phyloP scores from a whole-genome alignment of 441 rosid species.

The Gossypium gossypioides region DNA sequence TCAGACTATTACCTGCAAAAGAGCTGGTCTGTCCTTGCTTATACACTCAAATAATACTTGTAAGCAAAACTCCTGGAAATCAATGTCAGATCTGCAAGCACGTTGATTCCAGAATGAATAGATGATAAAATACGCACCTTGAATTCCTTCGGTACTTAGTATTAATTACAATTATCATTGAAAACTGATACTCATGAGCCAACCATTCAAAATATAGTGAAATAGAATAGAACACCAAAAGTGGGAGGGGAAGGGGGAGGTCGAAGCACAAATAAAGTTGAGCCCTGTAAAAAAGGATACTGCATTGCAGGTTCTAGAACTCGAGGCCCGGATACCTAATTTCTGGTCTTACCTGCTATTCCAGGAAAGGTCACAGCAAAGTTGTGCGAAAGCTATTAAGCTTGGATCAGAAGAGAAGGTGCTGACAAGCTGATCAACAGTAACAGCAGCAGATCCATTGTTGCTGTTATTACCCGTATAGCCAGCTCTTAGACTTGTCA shows the following conservation, averaged over 20 bases:
- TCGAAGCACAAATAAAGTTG: not conserved
- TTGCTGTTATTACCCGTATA: conserved; percentile 24
- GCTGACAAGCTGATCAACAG: conserved; percentile 87
- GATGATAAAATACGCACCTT: not conserved
- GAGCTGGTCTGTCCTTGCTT: conserved; percentile 94
- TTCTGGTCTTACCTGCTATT: conserved; percentile 48
- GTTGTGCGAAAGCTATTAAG: conserved; percentile 86
- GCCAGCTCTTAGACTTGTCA: conserved; percentile 39
- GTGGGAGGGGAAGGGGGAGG: not conserved
- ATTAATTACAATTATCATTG: not conserved
- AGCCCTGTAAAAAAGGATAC: not conserved
- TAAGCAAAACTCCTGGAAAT: conserved; percentile 91
- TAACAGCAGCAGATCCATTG: conserved; percentile 42
- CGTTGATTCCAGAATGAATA: not conserved
- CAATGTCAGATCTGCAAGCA: conserved; percentile 58
- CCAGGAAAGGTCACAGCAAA: conserved; percentile 86
- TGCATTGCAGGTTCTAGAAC: not conserved
- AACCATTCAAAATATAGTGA: not conserved
- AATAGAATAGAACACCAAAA: not conserved
- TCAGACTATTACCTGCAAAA: conserved; percentile 57
- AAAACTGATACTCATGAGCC: not conserved
- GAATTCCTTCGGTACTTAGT: not conserved
- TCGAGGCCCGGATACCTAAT: not conserved
- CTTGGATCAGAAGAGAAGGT: conserved; percentile 96
- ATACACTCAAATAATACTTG: conserved; percentile 93